These are phyloP conservation scores for Ustilago shanxiensis DNA, from an alignment of 1,284 basidiomycete species.

Conservation along the genomic window DNA sequence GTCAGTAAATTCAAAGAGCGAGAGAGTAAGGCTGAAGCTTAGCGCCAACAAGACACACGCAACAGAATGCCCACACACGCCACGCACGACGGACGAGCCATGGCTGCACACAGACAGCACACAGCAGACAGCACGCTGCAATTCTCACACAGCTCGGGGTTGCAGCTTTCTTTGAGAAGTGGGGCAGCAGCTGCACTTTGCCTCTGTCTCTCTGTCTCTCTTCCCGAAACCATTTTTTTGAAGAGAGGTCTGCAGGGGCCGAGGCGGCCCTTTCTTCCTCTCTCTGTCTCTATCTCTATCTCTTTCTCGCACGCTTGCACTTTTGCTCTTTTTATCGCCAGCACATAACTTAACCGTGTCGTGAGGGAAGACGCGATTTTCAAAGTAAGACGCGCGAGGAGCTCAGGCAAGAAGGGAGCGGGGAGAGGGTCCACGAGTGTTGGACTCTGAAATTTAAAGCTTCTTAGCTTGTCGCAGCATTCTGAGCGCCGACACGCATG, in stretches of 20 bases:
- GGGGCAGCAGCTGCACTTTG: neutral
- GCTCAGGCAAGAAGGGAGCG: neutral
- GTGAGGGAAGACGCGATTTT: slow-evolving; percentile 5
- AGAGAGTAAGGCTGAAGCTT: neutral
- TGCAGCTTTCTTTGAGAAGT: neutral
- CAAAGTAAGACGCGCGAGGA: slow-evolving; percentile 3
- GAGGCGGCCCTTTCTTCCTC: neutral
- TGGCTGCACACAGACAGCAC: neutral
- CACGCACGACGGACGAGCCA: neutral
- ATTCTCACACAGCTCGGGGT: neutral
- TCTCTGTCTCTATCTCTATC: neutral
- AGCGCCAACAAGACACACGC: neutral
- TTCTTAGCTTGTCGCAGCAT: neutral
- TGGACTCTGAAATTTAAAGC: slow-evolving; percentile 26
- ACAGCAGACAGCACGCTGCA: neutral
- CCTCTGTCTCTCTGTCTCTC: no score
- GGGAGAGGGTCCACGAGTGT: slow-evolving; percentile 21
- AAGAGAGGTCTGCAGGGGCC: neutral
- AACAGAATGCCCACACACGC: neutral
- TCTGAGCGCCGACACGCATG: slow-evolving; percentile 16
- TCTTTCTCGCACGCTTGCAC: neutral
- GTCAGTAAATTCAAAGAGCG: neutral
- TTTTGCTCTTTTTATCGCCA: neutral
- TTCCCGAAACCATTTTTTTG: no score
- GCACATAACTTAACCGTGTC: slow-evolving; percentile 6